phyloP scores from a whole-genome alignment of 768 basidiomycete genomes.

The Termitomyces sp. region DNA sequence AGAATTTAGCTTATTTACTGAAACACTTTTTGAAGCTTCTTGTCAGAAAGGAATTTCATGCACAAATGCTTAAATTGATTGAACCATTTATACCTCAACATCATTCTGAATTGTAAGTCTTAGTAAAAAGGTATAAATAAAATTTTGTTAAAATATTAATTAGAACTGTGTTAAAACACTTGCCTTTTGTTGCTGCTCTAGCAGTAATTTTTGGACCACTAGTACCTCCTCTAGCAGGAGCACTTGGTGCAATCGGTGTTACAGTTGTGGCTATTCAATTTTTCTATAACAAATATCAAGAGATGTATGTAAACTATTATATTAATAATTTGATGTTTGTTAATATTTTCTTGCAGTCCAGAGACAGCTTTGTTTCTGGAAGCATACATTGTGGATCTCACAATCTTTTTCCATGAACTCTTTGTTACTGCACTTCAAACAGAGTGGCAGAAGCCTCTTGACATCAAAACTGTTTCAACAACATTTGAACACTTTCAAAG shows the following conservation, averaged over 20 bases:
- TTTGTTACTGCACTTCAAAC: neutral
- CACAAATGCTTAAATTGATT: neutral
- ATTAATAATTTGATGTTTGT: neutral
- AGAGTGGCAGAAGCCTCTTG: neutral
- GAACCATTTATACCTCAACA: neutral
- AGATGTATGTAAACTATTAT: neutral
- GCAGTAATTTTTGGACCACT: neutral
- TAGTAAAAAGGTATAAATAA: neutral
- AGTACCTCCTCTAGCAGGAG: neutral
- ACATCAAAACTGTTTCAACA: neutral
- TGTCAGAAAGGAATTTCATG: neutral
- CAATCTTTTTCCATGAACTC: neutral
- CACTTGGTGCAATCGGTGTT: neutral
- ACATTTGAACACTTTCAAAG: neutral
- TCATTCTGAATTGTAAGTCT: neutral
- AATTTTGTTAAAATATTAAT: neutral
- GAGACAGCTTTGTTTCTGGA: conserved; percentile 1
- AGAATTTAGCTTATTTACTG: neutral
- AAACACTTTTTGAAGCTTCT: neutral
- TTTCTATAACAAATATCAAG: neutral
- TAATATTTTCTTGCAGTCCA: neutral
- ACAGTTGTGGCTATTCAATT: neutral
- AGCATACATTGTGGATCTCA: conserved; percentile 1
- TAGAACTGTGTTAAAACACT: neutral
- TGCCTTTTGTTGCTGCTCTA: neutral